A percentile compares a stretch with the other conserved stretches of the same genome.
phyloP scores from a whole-genome alignment of 2,329 filamentous ascomycete genomes.

The Parastagonospora nodorum region DNA sequence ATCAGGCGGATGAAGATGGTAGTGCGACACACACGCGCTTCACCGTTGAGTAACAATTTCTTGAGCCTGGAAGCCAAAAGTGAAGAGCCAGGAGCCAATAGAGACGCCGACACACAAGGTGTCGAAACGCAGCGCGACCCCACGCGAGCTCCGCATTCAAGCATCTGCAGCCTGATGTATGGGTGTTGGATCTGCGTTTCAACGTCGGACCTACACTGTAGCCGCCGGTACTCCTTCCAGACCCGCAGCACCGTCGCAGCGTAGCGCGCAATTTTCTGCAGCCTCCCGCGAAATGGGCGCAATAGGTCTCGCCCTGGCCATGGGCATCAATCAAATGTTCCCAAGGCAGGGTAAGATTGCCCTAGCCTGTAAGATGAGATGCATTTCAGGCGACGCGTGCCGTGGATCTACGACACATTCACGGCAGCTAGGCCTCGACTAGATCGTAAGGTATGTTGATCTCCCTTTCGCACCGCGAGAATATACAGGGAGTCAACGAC shows the following conservation, averaged over 20 bases:
- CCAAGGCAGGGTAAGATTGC: conserved; percentile 16
- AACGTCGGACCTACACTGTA: conserved; percentile 41
- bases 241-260: conserved; percentile 30
- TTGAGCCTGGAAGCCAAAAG: conserved; percentile 28
- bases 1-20: conserved; percentile 34
- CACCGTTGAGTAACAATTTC: conserved; percentile 19
- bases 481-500: conserved; percentile 20
- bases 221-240: conserved; percentile 36
- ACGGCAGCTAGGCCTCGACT: conserved; percentile 28
- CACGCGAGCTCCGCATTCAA: conserved; percentile 36
- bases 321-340: conserved; percentile 13
- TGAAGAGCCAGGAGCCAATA: conserved; percentile 38
- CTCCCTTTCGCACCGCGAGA: conserved; percentile 13
- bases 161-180: conserved; percentile 39
- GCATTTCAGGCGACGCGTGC: conserved; percentile 23
- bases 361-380: conserved; percentile 14
- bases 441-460: conserved; percentile 15
- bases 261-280: conserved; percentile 30
- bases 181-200: conserved; percentile 43
- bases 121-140: conserved; percentile 44
- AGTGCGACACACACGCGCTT: conserved; percentile 39
- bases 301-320: conserved; percentile 8
- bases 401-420: conserved; percentile 30
- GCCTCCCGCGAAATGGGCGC: conserved; percentile 17
- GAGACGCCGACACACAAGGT: conserved; percentile 23